Evolutionary conservation across 2,329 filamentous ascomycete species (phyloP).

Genomic region (Cadophora luteo-olivacea): DNA sequence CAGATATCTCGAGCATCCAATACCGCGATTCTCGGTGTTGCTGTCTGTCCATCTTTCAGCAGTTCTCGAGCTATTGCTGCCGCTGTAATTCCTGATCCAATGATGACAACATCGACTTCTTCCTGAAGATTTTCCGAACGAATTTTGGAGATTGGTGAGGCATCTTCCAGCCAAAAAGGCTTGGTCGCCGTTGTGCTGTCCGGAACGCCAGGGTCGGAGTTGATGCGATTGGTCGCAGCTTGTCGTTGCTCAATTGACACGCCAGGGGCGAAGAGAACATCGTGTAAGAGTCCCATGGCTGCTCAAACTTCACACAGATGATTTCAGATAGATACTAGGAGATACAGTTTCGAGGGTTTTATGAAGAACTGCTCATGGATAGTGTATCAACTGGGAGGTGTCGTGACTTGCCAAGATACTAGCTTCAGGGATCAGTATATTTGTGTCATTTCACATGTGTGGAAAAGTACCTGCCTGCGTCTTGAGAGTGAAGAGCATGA

Average conservation of each 20-base stretch:
- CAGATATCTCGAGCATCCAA: slow-evolving; percentile 81
- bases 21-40: slow-evolving; percentile 61
- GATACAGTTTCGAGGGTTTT: not conserved
- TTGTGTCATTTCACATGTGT: not conserved
- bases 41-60: not conserved
- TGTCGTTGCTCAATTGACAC: slow-evolving; percentile 1
- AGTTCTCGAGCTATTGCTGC: slow-evolving; percentile 13
- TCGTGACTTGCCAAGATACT: not conserved
- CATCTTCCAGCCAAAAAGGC: slow-evolving; percentile 42
- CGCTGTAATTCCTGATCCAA: slow-evolving; percentile 23
- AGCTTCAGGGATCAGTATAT: not conserved
- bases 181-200: slow-evolving; percentile 37
- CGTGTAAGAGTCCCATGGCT: not conserved
- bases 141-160: slow-evolving; percentile 14
- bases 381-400: too few species aligned
- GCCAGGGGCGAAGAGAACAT: not conserved
- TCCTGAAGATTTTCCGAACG: slow-evolving; percentile 1
- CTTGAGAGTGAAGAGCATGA: not conserved
- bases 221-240: not conserved
- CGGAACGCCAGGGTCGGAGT: slow-evolving; percentile 3
- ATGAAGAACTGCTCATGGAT: too few species aligned
- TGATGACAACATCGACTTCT: slow-evolving; percentile 16
- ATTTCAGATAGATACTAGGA: not conserved
- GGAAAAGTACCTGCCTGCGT: not conserved
- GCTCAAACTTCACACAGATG: not conserved